Percentiles rank a stretch among this genome's conserved stretches.
These are phyloP conservation scores for Populus hybrid DNA, from an alignment of 441 rosid species.

Conservation along the genomic window DNA sequence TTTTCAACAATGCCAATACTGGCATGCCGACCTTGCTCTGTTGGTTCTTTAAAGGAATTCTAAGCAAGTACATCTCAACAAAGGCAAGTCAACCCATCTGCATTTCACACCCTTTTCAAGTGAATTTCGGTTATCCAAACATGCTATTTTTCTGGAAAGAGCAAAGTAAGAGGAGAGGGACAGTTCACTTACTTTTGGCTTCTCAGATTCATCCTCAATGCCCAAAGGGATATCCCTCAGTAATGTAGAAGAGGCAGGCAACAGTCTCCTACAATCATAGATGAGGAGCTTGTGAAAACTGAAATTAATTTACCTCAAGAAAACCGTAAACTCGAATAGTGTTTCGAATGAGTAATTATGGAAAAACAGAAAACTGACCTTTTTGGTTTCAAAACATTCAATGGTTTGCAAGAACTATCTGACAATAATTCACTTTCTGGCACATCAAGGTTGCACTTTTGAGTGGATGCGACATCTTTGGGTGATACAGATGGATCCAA, in stretches of 20 bases:
- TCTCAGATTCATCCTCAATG: conserved; percentile 54
- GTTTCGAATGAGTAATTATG: not conserved
- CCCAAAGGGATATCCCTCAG: conserved; percentile 57
- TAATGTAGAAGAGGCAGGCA: conserved; percentile 69
- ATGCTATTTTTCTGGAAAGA: not conserved
- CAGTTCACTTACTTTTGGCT: conserved; percentile 50
- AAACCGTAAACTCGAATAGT: not conserved
- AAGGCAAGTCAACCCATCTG: not conserved
- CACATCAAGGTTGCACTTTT: conserved; percentile 18
- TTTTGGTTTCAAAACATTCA: conserved; percentile 53
- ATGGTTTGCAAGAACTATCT: conserved; percentile 34
- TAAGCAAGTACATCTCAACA: too few relatives aligned
- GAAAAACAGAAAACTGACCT: conserved; percentile 38
- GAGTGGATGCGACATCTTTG: conserved; percentile 21
- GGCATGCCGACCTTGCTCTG: too few relatives aligned
- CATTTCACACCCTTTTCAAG: too few relatives aligned
- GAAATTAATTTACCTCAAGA: not conserved
- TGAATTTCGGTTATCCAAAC: not conserved
- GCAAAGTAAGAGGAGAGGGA: not conserved
- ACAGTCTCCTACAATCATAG: conserved; percentile 57
- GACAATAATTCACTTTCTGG: conserved; percentile 27
- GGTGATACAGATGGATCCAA: conserved; percentile 21
- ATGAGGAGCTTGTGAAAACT: not conserved
- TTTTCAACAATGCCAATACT: too few relatives aligned
- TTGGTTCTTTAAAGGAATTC: too few relatives aligned